Evolutionary conservation across 805 yeast species (phyloP).

Genomic region (Saturnispora sanitii): DNA sequence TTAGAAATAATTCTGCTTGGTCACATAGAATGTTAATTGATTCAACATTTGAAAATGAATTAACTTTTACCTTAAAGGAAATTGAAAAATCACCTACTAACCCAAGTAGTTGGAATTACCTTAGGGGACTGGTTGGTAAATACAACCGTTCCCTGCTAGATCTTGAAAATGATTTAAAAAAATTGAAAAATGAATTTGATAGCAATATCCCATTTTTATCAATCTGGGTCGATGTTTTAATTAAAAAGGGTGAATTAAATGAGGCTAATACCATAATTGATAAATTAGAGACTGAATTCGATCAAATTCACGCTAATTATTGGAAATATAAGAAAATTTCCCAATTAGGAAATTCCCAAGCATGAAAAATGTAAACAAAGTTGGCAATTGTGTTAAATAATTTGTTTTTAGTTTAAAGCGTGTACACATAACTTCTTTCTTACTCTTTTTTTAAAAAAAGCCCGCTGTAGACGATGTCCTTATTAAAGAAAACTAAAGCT

Average conservation of each 20-base stretch:
- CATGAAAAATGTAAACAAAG: background rate
- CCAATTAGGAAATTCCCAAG: constrained; percentile 9
- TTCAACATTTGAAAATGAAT: constrained; percentile 34
- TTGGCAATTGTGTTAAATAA: too few relatives aligned
- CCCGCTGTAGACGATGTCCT: background rate
- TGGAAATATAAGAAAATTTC: constrained; percentile 19
- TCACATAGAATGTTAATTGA: constrained; percentile 61
- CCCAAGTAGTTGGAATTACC: constrained; percentile 78
- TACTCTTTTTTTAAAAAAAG: background rate
- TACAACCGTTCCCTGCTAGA: too few relatives aligned
- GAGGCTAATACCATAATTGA: constrained; percentile 38
- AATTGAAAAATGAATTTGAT: constrained; percentile 28
- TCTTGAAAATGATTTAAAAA: constrained; percentile 36
- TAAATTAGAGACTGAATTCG: constrained; percentile 34
- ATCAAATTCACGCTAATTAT: constrained; percentile 24
- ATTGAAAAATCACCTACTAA: constrained; percentile 67
- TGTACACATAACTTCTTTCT: background rate
- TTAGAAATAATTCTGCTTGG: constrained; percentile 92
- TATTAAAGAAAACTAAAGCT: constrained; percentile 23
- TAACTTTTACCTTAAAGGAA: constrained; percentile 37
- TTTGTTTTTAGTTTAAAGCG: constrained; percentile 5
- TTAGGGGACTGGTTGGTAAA: constrained; percentile 21
- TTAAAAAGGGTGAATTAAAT: constrained; percentile 20
- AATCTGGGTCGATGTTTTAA: constrained; percentile 42
- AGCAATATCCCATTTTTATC: constrained; percentile 47